These are phyloP conservation scores for Fusarium irregulare DNA, from an alignment of 2,329 filamentous ascomycete genomes.

Conservation along the genomic window DNA sequence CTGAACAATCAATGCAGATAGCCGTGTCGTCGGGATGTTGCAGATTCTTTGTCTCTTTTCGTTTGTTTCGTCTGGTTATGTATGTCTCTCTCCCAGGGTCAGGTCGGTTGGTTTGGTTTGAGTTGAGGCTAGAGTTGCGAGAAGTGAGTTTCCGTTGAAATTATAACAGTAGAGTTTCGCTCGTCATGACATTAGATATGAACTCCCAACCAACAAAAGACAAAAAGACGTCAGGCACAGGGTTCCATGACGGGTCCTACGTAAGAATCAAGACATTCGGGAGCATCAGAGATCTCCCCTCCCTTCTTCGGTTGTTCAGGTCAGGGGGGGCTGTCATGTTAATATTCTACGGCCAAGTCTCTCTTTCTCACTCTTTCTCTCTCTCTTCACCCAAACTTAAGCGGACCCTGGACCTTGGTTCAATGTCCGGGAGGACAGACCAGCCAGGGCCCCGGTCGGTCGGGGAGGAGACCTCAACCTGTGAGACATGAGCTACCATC, in stretches of 20 bases:
- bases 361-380: background rate
- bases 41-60: constrained; percentile 31
- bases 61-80: constrained; percentile 3
- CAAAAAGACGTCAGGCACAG: constrained; percentile 25
- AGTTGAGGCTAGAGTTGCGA: background rate
- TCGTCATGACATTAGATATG: constrained; percentile 10
- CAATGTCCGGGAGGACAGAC: constrained; percentile 29
- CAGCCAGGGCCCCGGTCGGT: constrained; percentile 26
- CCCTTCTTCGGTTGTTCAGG: background rate
- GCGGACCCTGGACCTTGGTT: constrained; percentile 16
- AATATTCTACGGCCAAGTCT: constrained; percentile 36
- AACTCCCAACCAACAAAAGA: background rate
- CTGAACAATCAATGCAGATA: constrained; percentile 25
- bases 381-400: background rate
- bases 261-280: constrained; percentile 10
- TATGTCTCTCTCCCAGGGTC: constrained; percentile 6
- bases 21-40: constrained; percentile 35
- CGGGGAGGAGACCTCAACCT: constrained; percentile 35
- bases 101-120: background rate
- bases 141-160: background rate
- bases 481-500: constrained; percentile 39
- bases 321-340: constrained; percentile 32
- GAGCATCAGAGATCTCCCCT: constrained; percentile 16
- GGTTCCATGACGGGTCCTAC: constrained; percentile 36
- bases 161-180: background rate